Evolutionary conservation across 1,284 basidiomycete genomes (phyloP), one percentile per base, ranked within the genome.

Genomic region (Chalciporus sp.): DNA sequence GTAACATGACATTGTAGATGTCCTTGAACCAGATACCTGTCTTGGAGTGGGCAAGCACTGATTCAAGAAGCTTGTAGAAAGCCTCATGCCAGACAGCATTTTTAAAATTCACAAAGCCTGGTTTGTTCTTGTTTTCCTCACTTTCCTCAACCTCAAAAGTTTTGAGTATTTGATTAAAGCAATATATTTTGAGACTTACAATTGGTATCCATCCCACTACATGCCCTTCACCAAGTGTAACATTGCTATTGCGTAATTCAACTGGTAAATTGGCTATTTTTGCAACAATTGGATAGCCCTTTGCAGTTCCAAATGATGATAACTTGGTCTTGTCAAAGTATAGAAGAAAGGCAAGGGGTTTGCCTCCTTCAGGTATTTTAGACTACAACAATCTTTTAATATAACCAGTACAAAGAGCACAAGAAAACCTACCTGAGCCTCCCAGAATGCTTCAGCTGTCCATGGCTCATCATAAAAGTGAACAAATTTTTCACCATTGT

Each of bases 241-340:
- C 70, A 26, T 62, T 51, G 12, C 73, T 57, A 65, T 79, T 78
- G 0, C 68, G 57, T 11, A 79, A 72, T 0, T 71, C 53, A 3
- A 60, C 51, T 0, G 72, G 77, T 3, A 79, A 57, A 53, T 77
- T 75, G 5, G 60, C 72, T 42, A 69, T 57, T 12, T 67, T 58
- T 0, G 70, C 74, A 35, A 79, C 59, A 1, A 80, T 66, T 1
- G 77, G 76, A 61, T 80, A 78, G 0, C 69, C 77, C 55, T 74
- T 75, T 16, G 54, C 64, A 2, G 65, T 73, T 0, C 77, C 75
- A 65, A 80, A 80, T 0, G 68, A 67, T 0, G 74, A 79, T 1
- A 80, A 58, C 19, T 72, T 69, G 6, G 74, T 74, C 52, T 79
- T 80, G 56, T 81, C 75, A 14, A 77, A 72, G 67, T 77, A 81